Conservation (phyloP, 2,329 filamentous ascomycete genomes). For the Leptosphaerulina australis region DNA sequence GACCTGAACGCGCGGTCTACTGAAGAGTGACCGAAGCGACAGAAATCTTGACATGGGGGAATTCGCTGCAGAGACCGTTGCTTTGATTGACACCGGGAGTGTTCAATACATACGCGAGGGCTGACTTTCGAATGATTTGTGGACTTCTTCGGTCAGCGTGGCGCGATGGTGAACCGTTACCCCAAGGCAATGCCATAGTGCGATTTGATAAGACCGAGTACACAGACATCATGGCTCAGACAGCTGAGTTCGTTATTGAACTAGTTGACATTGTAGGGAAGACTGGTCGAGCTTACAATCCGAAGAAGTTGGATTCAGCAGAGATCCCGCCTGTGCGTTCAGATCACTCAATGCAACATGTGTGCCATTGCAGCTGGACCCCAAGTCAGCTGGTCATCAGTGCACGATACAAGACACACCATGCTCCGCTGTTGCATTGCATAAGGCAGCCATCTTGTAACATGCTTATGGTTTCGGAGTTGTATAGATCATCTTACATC, state of each 20-base stretch:
- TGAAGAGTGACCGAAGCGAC: neutral
- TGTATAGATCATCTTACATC: neutral
- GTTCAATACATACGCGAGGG: neutral
- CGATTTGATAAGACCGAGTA: neutral
- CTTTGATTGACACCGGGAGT: neutral
- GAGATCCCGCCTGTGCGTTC: too few species aligned
- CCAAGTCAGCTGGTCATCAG: neutral
- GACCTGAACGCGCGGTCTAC: neutral
- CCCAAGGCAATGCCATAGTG: neutral
- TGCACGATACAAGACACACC: constrained; percentile 1
- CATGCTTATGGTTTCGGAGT: neutral
- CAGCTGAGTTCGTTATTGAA: too few species aligned
- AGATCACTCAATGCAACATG: too few species aligned
- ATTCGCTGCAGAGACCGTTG: neutral
- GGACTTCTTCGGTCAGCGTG: neutral
- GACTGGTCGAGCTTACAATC: neutral
- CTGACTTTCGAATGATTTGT: neutral
- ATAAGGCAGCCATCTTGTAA: too few species aligned
- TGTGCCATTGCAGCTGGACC: too few species aligned
- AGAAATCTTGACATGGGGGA: neutral
- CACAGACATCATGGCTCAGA: neutral
- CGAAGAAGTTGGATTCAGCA: too few species aligned
- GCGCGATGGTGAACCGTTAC: neutral
- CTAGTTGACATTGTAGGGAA: too few species aligned
- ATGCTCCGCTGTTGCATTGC: neutral